A percentile compares a stretch with the other conserved stretches of the same genome.
Conservation (phyloP, 2,329 filamentous ascomycete species). For the Parafenestella ontariensis region DNA sequence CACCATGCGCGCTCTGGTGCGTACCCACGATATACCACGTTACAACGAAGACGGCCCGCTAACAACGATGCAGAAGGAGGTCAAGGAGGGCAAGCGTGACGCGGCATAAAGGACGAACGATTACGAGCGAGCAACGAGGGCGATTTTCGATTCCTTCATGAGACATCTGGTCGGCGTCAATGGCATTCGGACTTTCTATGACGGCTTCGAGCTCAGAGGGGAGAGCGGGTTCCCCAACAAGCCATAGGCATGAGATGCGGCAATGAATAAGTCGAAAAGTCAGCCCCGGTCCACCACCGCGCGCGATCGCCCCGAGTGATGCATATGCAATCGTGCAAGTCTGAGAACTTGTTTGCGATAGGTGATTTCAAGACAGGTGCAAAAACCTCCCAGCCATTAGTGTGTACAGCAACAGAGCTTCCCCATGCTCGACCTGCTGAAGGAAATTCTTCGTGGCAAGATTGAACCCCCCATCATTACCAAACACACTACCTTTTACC, state of each 20-base stretch:
- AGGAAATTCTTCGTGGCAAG: constrained; percentile 72
- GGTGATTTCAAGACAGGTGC: constrained; percentile 17
- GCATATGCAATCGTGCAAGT: constrained; percentile 15
- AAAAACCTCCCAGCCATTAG: constrained; percentile 61
- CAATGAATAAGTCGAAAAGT: constrained; percentile 50
- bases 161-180: constrained; percentile 51
- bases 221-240: constrained; percentile 42
- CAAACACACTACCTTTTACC: constrained; percentile 66
- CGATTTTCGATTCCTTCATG: constrained; percentile 49
- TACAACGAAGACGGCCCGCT: constrained; percentile 18
- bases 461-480: constrained; percentile 66
- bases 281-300: constrained; percentile 28
- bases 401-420: constrained; percentile 73
- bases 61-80: constrained; percentile 78
- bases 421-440: constrained; percentile 69
- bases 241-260: constrained; percentile 45
- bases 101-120: constrained; percentile 67
- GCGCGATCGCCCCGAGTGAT: constrained; percentile 31
- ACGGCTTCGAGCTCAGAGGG: constrained; percentile 45
- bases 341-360: constrained; percentile 4
- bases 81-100: constrained; percentile 94
- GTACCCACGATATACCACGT: constrained; percentile 46
- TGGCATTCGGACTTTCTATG: constrained; percentile 50
- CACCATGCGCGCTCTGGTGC: constrained; percentile 96
- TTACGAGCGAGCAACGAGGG: constrained; percentile 42